Conservation (phyloP, 192 early-diverging fungal genomes). For the Backusella psychrophila region DNA sequence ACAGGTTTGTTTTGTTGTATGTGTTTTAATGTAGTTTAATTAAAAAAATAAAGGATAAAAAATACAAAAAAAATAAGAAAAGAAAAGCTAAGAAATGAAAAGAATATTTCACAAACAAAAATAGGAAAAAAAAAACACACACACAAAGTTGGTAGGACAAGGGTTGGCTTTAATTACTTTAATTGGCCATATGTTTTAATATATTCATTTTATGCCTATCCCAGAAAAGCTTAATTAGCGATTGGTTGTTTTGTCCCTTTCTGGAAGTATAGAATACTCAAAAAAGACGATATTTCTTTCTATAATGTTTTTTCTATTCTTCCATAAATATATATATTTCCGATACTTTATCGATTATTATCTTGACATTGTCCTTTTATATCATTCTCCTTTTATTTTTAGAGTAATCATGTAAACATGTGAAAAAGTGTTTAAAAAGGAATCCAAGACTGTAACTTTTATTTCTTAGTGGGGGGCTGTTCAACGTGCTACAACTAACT, state of each 20-base stretch:
- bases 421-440: neutral
- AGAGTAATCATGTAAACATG: neutral
- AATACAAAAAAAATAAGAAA: neutral
- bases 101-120: neutral
- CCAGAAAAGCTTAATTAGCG: neutral
- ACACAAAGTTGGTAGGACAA: neutral
- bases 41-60: neutral
- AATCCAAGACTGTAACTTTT: neutral
- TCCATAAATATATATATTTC: no score
- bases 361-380: neutral
- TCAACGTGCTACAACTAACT: neutral
- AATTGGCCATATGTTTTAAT: neutral
- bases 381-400: neutral
- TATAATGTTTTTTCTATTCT: neutral
- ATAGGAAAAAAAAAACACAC: neutral
- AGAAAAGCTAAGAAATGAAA: neutral
- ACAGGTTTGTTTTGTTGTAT: neutral
- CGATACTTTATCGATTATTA: neutral
- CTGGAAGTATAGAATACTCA: neutral
- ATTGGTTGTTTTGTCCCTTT: neutral
- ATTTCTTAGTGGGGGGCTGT: neutral
- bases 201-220: neutral
- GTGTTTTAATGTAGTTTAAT: no score
- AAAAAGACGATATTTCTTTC: neutral
- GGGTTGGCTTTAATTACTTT: neutral